Evolutionary conservation across 805 yeast species (phyloP).

Genomic region (Danielia reshetovae): DNA sequence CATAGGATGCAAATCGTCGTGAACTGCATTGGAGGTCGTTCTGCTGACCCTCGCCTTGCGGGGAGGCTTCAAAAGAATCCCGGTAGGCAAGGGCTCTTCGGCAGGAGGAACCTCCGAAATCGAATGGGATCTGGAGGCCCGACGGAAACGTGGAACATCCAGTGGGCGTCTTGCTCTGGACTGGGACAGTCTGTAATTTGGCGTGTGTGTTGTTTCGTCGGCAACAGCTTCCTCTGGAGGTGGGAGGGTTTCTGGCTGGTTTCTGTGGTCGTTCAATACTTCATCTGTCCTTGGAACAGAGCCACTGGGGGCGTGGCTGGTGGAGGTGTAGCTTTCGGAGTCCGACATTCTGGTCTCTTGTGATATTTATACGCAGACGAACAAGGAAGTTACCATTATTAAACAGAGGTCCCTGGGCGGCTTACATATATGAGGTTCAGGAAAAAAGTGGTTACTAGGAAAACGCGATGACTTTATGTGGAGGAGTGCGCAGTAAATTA

Average conservation of each 20-base stretch:
- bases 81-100: constrained; percentile 10
- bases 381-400: constrained; percentile 1
- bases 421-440: constrained; percentile 3
- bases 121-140: constrained; percentile 1
- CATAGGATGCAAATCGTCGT: constrained; percentile 28
- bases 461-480: too few relatives aligned
- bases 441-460: not conserved
- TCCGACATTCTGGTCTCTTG: constrained; percentile 31
- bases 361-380: not conserved
- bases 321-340: constrained; percentile 33
- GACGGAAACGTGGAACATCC: constrained; percentile 2
- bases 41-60: constrained; percentile 8
- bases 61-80: constrained; percentile 22
- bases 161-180: constrained; percentile 16
- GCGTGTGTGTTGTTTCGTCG: constrained; percentile 36
- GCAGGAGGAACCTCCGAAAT: constrained; percentile 16
- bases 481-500: too few relatives aligned
- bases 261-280: constrained; percentile 37
- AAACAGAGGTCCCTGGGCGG: constrained; percentile 2
- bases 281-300: constrained; percentile 25
- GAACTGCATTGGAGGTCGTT: constrained; percentile 6
- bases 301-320: constrained; percentile 17
- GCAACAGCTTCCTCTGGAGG: constrained; percentile 17
- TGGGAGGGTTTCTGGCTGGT: constrained; percentile 34
- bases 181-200: constrained; percentile 31